These are phyloP conservation scores for Ustilago vetiveriae DNA, from an alignment of 1,284 basidiomycete species.

Conservation along the genomic window DNA sequence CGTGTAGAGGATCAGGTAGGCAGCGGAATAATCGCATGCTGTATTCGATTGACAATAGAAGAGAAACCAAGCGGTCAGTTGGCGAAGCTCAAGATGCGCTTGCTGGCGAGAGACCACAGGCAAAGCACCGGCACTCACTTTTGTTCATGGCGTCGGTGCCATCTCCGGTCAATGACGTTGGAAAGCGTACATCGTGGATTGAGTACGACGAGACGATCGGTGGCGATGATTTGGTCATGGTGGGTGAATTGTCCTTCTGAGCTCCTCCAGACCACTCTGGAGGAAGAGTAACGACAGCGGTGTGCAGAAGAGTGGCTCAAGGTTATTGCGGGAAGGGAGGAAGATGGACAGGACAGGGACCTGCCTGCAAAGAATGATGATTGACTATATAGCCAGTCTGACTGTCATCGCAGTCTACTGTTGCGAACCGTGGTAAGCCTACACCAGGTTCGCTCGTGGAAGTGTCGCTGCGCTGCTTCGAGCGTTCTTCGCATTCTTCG, in stretches of 20 bases:
- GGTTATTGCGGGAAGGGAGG: not conserved
- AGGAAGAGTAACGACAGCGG: not conserved
- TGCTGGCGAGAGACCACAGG: not conserved
- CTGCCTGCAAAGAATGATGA: not conserved
- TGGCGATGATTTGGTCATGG: conserved; percentile 35
- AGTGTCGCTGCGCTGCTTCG: too few relatives aligned
- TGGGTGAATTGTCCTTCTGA: too few relatives aligned
- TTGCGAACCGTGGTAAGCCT: too few relatives aligned
- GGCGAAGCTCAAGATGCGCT: not conserved
- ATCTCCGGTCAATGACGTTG: conserved; percentile 75
- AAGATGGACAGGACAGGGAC: not conserved
- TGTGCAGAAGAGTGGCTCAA: too few relatives aligned
- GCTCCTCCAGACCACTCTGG: too few relatives aligned
- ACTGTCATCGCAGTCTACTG: too few relatives aligned
- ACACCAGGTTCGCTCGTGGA: too few relatives aligned
- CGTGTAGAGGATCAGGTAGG: conserved; percentile 83
- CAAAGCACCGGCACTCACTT: conserved; percentile 65
- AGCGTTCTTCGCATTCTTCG: too few relatives aligned
- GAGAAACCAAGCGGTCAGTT: not conserved
- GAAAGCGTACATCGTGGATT: conserved; percentile 46
- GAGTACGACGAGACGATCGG: conserved; percentile 46
- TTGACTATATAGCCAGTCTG: conserved; percentile 1
- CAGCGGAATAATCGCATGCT: conserved; percentile 85
- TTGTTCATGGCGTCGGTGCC: conserved; percentile 93
- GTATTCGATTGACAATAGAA: not conserved